Percentiles rank a stretch among this genome's conserved stretches.
Conservation (phyloP, 768 basidiomycete genomes). For the Pholiota microspora region DNA sequence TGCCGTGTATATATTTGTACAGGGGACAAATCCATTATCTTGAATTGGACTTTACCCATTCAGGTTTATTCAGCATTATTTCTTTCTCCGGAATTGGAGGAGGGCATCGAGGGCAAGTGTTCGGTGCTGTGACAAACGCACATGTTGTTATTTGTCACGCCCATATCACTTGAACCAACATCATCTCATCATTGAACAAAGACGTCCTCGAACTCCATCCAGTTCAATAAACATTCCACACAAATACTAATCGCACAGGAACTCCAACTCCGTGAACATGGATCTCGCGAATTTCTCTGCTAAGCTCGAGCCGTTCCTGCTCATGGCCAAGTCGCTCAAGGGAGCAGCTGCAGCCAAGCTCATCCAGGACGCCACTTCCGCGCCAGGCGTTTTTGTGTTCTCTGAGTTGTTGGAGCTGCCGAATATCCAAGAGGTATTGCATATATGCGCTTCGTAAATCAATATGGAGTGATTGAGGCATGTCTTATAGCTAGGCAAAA, state of each 20-base stretch:
- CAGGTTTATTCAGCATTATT: too few species aligned
- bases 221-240: neutral
- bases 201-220: too few species aligned
- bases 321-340: slow-evolving; percentile 90
- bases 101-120: too few species aligned
- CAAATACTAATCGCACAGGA: neutral
- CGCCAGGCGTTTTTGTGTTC: slow-evolving; percentile 91
- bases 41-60: too few species aligned
- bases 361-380: slow-evolving; percentile 80
- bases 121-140: too few species aligned
- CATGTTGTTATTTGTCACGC: too few species aligned
- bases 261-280: slow-evolving; percentile 33
- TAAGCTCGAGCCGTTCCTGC: slow-evolving; percentile 85
- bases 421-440: slow-evolving; percentile 77
- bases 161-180: too few species aligned
- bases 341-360: slow-evolving; percentile 93
- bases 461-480: neutral
- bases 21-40: too few species aligned
- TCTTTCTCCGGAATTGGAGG: too few species aligned
- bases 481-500: slow-evolving; percentile 56
- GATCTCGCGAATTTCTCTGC: slow-evolving; percentile 62
- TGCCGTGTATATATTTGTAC: too few species aligned
- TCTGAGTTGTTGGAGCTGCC: slow-evolving; percentile 81
- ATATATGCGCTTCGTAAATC: neutral
- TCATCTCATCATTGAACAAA: too few species aligned